Percentiles rank a stretch among this genome's conserved stretches.
Conservation (phyloP, 2,329 filamentous ascomycete genomes). For the Diplodia sapinea region DNA sequence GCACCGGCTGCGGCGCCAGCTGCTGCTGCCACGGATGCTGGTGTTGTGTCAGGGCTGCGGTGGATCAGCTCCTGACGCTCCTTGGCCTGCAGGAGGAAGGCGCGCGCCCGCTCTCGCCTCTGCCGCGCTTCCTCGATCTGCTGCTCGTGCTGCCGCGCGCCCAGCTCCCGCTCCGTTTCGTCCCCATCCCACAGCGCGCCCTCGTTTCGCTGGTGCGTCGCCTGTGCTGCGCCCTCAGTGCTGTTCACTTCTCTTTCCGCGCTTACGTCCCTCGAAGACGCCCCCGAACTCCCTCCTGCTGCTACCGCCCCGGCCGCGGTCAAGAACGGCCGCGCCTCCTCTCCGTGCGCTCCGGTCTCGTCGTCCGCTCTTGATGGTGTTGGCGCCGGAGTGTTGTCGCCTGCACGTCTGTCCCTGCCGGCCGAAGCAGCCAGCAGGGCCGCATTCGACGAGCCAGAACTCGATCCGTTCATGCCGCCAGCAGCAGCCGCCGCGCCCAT, state of each 20-base stretch:
- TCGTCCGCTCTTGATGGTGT: background rate
- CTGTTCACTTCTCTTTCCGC: background rate
- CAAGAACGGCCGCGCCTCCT: conserved; percentile 12
- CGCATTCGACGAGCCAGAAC: conserved; percentile 15
- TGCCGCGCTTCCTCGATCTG: conserved; percentile 10
- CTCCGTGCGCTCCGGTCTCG: background rate
- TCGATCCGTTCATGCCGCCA: background rate
- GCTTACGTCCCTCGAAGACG: conserved; percentile 6
- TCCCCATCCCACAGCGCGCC: background rate
- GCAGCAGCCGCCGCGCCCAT: background rate
- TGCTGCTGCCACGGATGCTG: background rate
- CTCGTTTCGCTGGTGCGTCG: background rate
- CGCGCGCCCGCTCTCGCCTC: conserved; percentile 13
- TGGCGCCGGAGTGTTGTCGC: background rate
- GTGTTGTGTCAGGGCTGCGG: background rate
- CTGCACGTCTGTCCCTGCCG: background rate
- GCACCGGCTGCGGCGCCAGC: background rate
- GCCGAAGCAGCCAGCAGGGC: conserved; percentile 8
- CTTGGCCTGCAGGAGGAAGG: conserved; percentile 20
- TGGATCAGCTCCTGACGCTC: conserved; percentile 17
- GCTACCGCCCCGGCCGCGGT: background rate
- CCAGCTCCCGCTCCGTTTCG: conserved; percentile 1
- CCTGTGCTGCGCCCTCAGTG: background rate
- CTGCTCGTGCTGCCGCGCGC: background rate
- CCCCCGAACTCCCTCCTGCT: background rate